Conservation (phyloP, 805 yeast genomes). For the Geotrichum ghanense region DNA sequence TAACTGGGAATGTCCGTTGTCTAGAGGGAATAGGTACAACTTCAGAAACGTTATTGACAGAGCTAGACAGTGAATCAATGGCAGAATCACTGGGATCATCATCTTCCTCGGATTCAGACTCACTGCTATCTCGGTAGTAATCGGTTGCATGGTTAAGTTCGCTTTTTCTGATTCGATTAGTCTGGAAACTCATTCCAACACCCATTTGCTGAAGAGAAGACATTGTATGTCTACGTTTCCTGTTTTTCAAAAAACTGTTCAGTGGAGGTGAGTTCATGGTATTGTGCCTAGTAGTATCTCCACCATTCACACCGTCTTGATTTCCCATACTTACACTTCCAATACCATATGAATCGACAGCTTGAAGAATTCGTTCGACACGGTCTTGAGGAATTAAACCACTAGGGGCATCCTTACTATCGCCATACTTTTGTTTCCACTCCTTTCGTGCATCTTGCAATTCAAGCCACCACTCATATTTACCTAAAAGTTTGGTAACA, state of each 20-base stretch:
- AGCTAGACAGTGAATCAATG: neutral
- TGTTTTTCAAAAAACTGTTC: neutral
- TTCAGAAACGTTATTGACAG: neutral
- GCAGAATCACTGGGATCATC: conserved; percentile 2
- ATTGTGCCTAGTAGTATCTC: conserved; percentile 2
- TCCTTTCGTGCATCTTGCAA: conserved; percentile 44
- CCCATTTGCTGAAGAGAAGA: conserved; percentile 69
- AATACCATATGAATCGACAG: neutral
- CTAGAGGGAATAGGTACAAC: neutral
- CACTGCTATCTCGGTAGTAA: conserved; percentile 4
- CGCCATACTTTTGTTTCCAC: conserved; percentile 2
- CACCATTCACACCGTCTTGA: conserved; percentile 5
- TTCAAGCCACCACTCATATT: conserved; percentile 84
- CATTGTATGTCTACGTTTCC: conserved; percentile 28
- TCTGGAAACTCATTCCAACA: conserved; percentile 65
- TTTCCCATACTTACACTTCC: conserved; percentile 2
- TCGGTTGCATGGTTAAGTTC: conserved; percentile 11
- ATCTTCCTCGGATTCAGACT: conserved; percentile 15
- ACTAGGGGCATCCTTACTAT: neutral
- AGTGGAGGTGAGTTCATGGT: neutral
- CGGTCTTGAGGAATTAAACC: conserved; percentile 3
- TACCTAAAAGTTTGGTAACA: conserved; percentile 39
- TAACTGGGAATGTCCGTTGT: too few relatives aligned
- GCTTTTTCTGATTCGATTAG: conserved; percentile 36
- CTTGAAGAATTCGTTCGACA: conserved; percentile 4